These are phyloP conservation scores for Cladorrhinum sp. DNA, from an alignment of 2,329 filamentous ascomycete species.

Conservation along the genomic window DNA sequence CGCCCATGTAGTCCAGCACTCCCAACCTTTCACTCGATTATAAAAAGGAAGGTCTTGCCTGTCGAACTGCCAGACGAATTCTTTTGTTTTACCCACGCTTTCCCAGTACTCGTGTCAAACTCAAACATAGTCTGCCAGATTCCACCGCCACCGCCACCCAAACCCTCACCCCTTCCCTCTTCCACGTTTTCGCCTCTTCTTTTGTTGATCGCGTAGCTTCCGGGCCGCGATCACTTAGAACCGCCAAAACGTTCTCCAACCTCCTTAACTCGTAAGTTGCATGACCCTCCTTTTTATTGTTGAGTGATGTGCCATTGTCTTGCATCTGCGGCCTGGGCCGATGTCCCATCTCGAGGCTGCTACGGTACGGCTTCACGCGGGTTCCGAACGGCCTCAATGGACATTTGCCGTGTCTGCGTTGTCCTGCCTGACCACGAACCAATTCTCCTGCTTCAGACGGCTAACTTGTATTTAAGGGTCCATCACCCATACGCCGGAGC, in stretches of 20 bases:
- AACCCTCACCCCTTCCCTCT: neutral
- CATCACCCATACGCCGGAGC: constrained; percentile 96
- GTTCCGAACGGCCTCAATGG: neutral
- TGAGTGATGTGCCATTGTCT: neutral
- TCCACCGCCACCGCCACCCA: neutral
- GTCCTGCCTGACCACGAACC: neutral
- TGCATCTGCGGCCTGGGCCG: neutral
- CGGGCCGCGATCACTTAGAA: constrained; percentile 56
- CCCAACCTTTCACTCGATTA: neutral
- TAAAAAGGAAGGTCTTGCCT: constrained; percentile 14
- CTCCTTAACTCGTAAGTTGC: constrained; percentile 85
- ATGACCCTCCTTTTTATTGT: neutral
- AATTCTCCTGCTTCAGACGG: neutral
- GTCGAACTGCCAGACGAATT: constrained; percentile 5
- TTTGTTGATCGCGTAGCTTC: constrained; percentile 49
- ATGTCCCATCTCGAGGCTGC: neutral
- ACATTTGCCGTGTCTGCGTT: no score
- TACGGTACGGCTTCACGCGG: neutral
- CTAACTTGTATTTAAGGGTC: constrained; percentile 53
- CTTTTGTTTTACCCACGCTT: neutral
- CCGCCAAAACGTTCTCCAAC: constrained; percentile 98
- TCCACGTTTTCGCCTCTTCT: constrained; percentile 9
- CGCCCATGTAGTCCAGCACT: constrained; percentile 6
- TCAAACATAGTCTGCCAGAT: neutral
- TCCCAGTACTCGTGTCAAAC: neutral